These are phyloP conservation scores for Pluteus cervinus DNA, from an alignment of 768 basidiomycete genomes.

Conservation along the genomic window DNA sequence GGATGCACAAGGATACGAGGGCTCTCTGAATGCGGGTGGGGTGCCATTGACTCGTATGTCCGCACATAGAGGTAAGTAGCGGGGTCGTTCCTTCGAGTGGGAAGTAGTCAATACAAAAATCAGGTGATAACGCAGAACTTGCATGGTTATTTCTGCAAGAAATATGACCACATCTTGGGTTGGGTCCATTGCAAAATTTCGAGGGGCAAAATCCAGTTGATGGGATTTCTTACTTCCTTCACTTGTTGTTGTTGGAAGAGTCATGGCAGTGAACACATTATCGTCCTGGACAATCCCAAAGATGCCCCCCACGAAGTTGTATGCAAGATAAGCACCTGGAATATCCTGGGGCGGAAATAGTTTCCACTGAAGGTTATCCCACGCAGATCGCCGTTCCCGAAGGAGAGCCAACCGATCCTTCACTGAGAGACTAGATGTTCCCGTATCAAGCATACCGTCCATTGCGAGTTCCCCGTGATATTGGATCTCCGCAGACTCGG, in stretches of 20 bases:
- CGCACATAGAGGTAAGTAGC: too few relatives aligned
- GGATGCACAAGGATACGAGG: too few relatives aligned
- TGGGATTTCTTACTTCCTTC: constrained; percentile 15
- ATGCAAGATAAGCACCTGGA: constrained; percentile 29
- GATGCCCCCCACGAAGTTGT: constrained; percentile 56
- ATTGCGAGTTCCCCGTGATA: constrained; percentile 33
- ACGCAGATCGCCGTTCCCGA: too few relatives aligned
- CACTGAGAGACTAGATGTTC: constrained; percentile 7
- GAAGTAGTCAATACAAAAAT: too few relatives aligned
- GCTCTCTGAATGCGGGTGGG: too few relatives aligned
- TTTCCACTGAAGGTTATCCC: constrained; percentile 18
- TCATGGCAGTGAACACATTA: constrained; percentile 12
- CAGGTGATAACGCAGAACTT: too few relatives aligned
- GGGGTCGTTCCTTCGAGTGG: too few relatives aligned
- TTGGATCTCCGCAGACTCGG: constrained; percentile 22
- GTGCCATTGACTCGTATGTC: too few relatives aligned
- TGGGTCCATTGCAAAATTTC: constrained; percentile 64
- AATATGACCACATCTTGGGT: constrained; percentile 53
- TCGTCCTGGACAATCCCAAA: constrained; percentile 38
- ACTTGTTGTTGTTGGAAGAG: constrained; percentile 17
- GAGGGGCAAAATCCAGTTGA: constrained; percentile 33
- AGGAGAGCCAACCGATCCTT: too few relatives aligned
- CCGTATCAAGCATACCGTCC: constrained; percentile 26
- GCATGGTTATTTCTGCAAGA: constrained; percentile 24
- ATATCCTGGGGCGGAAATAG: constrained; percentile 4